Base-by-base conservation (phyloP, 2,329 filamentous ascomycete species). In the Penicillium brevicompactum region DNA sequence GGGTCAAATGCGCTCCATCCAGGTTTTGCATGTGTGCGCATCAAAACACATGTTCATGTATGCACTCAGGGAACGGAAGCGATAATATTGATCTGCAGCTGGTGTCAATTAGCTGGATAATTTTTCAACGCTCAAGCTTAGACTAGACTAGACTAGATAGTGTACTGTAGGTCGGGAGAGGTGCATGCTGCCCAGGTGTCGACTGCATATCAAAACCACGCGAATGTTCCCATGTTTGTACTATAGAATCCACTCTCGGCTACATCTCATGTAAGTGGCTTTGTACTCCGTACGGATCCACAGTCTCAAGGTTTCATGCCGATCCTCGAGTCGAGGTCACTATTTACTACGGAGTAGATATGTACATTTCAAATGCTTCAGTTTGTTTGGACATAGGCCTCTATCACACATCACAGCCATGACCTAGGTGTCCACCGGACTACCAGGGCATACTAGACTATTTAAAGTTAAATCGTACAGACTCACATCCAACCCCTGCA, bases 211-310 rank as follows among this genome's bases (percentile, higher is more conserved):
- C 9, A 47, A 11, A 16, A 46, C 49, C 54, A 55, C 60, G 57
- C 55, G 45, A 61, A 40, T 41, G 11, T 27, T 59, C 57, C 57
- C 60, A 27, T 27, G 24, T 8, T 8, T 27, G 59, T 46, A 65
- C 24, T 59, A 61, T 62, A 57, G 62, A 63, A 55, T 64, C 46
- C 18, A 22, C 21, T 30, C 16, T 27, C 24, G 24, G 24, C 24
- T 27, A 27, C 8, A 27, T 5, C 5, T 27, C 24, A 8, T 27
- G 24, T 27, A 27, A 27, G 24, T 27, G 24, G 24, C 27, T 43
- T 34, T 31, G 27, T 22, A n/a, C 30, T 21, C 18, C 2, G 1
- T 18, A 32, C 21, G 30, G 11, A 45, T 37, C n/a, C 16, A 43
- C 6, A 6, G 13, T 6, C 9, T 34, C n/a, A 2, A 27, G 21